These are phyloP conservation scores for Peziza echinospora DNA, from an alignment of 495 filamentous ascomycete species.

Conservation along the genomic window DNA sequence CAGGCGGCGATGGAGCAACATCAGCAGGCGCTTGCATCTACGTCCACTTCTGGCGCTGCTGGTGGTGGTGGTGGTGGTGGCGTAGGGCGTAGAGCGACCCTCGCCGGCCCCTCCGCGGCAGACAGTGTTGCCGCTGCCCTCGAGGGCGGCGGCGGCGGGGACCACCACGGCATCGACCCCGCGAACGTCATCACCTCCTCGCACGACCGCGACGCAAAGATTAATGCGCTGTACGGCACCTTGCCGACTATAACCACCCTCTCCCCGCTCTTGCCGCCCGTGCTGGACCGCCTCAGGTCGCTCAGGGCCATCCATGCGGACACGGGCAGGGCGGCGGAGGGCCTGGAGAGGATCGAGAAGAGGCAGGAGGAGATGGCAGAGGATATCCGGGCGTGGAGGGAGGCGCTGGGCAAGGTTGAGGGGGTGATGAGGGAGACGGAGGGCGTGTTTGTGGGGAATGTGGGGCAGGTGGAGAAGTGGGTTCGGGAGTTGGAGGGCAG, in stretches of 20 bases:
- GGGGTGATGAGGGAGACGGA: slow-evolving; percentile 44
- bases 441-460: slow-evolving; percentile 49
- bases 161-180: not conserved
- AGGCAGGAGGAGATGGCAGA: slow-evolving; percentile 60
- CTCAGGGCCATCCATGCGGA: slow-evolving; percentile 68
- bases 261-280: slow-evolving; percentile 59
- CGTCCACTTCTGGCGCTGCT: slow-evolving; percentile 24
- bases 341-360: slow-evolving; percentile 50
- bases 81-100: not conserved
- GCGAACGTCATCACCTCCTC: slow-evolving; percentile 8
- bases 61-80: slow-evolving; percentile 30
- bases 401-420: slow-evolving; percentile 62
- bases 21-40: not conserved
- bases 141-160: slow-evolving; percentile 1
- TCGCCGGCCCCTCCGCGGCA: not conserved
- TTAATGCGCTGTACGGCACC: slow-evolving; percentile 79
- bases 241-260: slow-evolving; percentile 76
- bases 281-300: slow-evolving; percentile 68
- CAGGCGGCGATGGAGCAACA: not conserved
- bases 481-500: not conserved
- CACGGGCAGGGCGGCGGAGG: slow-evolving; percentile 66
- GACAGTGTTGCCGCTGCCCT: slow-evolving; percentile 3
- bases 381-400: slow-evolving; percentile 72
- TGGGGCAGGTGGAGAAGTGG: slow-evolving; percentile 23
- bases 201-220: slow-evolving; percentile 56